Evolutionary conservation across 306 rosid genomes (phyloP).

Genomic region (Arachis stenosperma): DNA sequence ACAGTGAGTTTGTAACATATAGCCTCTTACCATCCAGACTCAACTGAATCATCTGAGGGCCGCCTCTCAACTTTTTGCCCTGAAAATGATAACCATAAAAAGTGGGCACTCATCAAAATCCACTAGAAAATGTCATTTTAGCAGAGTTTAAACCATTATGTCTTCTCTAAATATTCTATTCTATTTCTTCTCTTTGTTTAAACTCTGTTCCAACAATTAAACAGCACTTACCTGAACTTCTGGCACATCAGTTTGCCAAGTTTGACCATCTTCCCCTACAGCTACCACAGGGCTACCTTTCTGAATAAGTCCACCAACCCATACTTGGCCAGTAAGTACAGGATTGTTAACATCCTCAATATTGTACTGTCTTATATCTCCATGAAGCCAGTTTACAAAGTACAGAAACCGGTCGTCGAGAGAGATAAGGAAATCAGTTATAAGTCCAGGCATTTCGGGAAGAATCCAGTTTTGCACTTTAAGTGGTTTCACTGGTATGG

Average conservation of each 20-base stretch:
- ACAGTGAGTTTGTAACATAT: constrained; percentile 86
- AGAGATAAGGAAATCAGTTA: constrained; percentile 85
- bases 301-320: constrained; percentile 86
- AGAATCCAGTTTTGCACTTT: constrained; percentile 95
- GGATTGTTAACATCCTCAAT: constrained; percentile 81
- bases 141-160: neutral
- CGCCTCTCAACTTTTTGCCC: constrained; percentile 82
- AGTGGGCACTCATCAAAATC: neutral
- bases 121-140: neutral
- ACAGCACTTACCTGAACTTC: constrained; percentile 69
- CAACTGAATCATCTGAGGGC: constrained; percentile 94
- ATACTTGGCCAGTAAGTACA: constrained; percentile 72
- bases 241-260: constrained; percentile 79
- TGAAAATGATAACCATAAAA: constrained; percentile 41
- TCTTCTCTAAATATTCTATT: neutral
- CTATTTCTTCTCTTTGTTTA: neutral
- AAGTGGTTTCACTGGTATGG: constrained; percentile 69
- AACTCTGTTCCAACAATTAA: neutral
- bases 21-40: constrained; percentile 91
- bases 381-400: constrained; percentile 95
- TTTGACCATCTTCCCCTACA: constrained; percentile 67
- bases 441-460: constrained; percentile 96
- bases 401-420: constrained; percentile 89
- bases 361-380: constrained; percentile 89
- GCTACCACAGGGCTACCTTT: constrained; percentile 75